These are phyloP conservation scores for Strigomonas culicis DNA, from an alignment of 208 protist species.

Conservation along the genomic window DNA sequence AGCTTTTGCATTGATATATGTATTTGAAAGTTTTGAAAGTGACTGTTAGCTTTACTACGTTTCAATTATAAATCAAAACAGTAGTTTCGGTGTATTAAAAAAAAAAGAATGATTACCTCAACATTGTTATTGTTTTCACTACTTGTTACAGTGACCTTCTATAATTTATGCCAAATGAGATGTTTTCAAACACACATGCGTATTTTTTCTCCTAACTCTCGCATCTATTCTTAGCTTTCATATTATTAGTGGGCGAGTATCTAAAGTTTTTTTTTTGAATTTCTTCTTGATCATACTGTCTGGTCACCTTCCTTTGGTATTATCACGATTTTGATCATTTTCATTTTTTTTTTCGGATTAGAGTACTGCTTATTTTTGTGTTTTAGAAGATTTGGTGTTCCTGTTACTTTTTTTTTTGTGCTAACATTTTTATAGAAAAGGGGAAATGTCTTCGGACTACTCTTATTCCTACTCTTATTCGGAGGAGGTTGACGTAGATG, in stretches of 20 bases:
- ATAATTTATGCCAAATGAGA: too few relatives aligned
- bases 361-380: constrained; percentile 7
- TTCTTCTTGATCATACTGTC: not conserved
- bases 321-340: not conserved
- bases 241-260: not conserved
- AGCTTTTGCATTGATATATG: not conserved
- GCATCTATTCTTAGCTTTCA: constrained; percentile 1
- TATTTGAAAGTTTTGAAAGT: too few relatives aligned
- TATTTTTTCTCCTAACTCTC: not conserved
- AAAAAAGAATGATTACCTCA: not conserved
- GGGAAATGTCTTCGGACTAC: constrained; percentile 9
- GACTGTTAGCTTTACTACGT: not conserved
- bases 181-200: too few relatives aligned
- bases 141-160: not conserved
- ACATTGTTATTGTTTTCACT: not conserved
- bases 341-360: not conserved
- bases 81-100: not conserved
- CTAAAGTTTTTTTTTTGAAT: not conserved
- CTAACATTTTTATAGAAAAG: not conserved
- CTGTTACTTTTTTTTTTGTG: constrained; percentile 6
- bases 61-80: not conserved
- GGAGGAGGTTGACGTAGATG: constrained; percentile 1
- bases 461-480: constrained; percentile 18
- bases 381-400: not conserved
- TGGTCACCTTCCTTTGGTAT: not conserved